These are phyloP conservation scores for Capronia epimyces DNA, from an alignment of 2,329 filamentous ascomycete species.

Conservation along the genomic window DNA sequence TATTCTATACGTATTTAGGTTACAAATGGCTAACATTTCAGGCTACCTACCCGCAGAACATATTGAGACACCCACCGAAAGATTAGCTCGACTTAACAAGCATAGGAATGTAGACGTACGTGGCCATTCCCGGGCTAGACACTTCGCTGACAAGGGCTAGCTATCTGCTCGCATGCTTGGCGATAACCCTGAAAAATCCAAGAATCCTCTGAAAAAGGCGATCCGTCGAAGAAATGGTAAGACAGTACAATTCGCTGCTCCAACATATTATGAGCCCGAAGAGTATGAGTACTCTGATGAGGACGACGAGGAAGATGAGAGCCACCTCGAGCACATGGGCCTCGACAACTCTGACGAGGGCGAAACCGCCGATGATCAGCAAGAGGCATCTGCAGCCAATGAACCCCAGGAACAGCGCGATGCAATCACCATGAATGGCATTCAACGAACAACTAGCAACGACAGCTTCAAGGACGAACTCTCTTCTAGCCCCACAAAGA, in stretches of 20 bases:
- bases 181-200: constrained; percentile 71
- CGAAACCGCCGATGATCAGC: constrained; percentile 39
- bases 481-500: constrained; percentile 29
- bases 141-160: constrained; percentile 36
- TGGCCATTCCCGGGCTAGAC: constrained; percentile 15
- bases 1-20: neutral
- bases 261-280: constrained; percentile 82
- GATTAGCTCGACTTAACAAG: constrained; percentile 89
- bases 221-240: constrained; percentile 78
- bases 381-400: constrained; percentile 34
- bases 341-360: constrained; percentile 43
- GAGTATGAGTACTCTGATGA: constrained; percentile 80
- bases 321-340: constrained; percentile 31
- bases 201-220: constrained; percentile 74
- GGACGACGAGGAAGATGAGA: constrained; percentile 58
- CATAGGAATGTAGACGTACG: constrained; percentile 95
- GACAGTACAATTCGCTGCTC: constrained; percentile 76
- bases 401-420: constrained; percentile 41
- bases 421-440: constrained; percentile 30
- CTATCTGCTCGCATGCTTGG: constrained; percentile 66
- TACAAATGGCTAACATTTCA: constrained; percentile 38
- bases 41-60: constrained; percentile 96
- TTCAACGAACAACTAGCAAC: constrained; percentile 23
- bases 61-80: constrained; percentile 95
- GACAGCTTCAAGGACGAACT: constrained; percentile 29